phyloP scores from a whole-genome alignment of 2,329 filamentous ascomycete species.

The Juglanconis sp. region DNA sequence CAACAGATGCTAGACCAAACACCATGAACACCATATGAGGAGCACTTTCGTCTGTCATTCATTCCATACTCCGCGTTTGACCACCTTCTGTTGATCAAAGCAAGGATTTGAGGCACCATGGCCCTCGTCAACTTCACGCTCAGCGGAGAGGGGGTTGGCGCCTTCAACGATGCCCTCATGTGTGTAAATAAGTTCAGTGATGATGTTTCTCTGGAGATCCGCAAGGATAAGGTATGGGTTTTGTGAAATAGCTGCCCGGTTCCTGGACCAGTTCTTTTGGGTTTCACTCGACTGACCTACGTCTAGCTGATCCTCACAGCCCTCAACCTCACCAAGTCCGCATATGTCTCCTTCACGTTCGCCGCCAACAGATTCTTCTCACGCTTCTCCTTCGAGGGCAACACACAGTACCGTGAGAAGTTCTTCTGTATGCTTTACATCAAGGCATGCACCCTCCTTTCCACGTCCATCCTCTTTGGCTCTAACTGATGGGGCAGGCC shows the following conservation, averaged over 20 bases:
- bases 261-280: not conserved
- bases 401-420: slow-evolving; percentile 47
- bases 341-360: slow-evolving; percentile 71
- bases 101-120: slow-evolving; percentile 31
- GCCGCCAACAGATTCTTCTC: slow-evolving; percentile 68
- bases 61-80: not conserved
- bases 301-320: slow-evolving; percentile 68
- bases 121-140: slow-evolving; percentile 69
- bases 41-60: not conserved
- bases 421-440: slow-evolving; percentile 77
- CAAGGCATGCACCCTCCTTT: slow-evolving; percentile 42
- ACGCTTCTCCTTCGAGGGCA: slow-evolving; percentile 63
- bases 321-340: slow-evolving; percentile 76
- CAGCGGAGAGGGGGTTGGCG: slow-evolving; percentile 67
- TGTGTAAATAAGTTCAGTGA: slow-evolving; percentile 80
- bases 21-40: not conserved
- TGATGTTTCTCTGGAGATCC: slow-evolving; percentile 71
- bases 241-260: slow-evolving; percentile 17
- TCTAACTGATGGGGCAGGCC: slow-evolving; percentile 39
- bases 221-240: slow-evolving; percentile 57
- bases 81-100: too few species aligned
- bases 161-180: slow-evolving; percentile 68
- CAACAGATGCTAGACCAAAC: not conserved
- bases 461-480: not conserved
- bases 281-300: slow-evolving; percentile 9